Conservation (phyloP, 768 basidiomycete species). For the Lentinula sp. region DNA sequence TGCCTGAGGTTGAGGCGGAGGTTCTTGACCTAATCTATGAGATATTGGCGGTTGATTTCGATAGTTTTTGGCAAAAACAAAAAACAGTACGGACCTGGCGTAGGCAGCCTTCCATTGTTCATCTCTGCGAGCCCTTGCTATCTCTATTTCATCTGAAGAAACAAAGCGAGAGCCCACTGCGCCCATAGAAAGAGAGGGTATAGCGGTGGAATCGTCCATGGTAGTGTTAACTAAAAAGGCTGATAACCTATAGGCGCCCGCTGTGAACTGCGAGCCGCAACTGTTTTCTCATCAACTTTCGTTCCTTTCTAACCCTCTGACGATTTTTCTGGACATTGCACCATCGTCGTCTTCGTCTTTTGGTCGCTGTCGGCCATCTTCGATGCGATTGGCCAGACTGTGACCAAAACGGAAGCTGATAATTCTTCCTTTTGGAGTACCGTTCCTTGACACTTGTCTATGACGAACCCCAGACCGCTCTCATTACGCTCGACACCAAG, state of each 20-base stretch:
- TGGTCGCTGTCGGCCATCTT: background rate
- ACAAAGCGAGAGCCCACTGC: conserved; percentile 82
- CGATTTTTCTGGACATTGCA: background rate
- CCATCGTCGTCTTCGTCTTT: background rate
- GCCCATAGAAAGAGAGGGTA: conserved; percentile 68
- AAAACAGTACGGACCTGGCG: conserved; percentile 46
- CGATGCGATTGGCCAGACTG: background rate
- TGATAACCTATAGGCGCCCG: background rate
- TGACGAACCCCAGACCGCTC: conserved; percentile 24
- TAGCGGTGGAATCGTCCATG: conserved; percentile 20
- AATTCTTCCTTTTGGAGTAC: background rate
- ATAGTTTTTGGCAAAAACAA: conserved; percentile 1
- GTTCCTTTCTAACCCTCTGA: background rate
- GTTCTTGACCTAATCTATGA: conserved; percentile 74
- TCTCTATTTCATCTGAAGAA: conserved; percentile 71
- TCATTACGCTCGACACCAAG: conserved; percentile 29
- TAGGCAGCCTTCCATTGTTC: conserved; percentile 91
- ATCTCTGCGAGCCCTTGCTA: conserved; percentile 63
- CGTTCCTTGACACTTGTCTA: background rate
- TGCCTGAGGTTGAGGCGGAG: conserved; percentile 69
- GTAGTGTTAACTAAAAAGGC: conserved; percentile 1
- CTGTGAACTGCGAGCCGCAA: background rate
- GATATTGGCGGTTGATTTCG: conserved; percentile 3
- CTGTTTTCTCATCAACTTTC: background rate
- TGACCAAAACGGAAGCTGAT: background rate